phyloP scores from a whole-genome alignment of 2,329 filamentous ascomycete genomes.

The Ophiostoma montium region DNA sequence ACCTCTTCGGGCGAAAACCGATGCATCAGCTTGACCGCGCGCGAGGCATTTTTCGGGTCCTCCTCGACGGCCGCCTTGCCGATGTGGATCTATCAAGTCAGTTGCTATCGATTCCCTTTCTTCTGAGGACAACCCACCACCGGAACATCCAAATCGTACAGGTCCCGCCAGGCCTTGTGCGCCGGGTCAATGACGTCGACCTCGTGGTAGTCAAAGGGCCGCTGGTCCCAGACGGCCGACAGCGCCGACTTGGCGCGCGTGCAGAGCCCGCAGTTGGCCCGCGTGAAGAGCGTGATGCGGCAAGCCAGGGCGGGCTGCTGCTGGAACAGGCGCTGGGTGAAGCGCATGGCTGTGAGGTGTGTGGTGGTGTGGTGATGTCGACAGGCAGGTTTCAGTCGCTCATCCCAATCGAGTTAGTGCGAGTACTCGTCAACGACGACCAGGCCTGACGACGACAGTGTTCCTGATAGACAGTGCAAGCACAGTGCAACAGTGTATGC shows the following conservation, averaged over 20 bases:
- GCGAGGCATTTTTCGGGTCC: constrained; percentile 37
- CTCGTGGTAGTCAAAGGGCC: constrained; percentile 55
- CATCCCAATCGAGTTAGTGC: neutral
- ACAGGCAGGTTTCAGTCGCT: neutral
- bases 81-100: constrained; percentile 39
- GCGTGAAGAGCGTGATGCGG: constrained; percentile 63
- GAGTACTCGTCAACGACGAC: too few species aligned
- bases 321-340: constrained; percentile 34
- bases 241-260: constrained; percentile 53
- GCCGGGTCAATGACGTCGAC: constrained; percentile 53
- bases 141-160: constrained; percentile 73
- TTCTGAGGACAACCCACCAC: constrained; percentile 40
- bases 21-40: constrained; percentile 64
- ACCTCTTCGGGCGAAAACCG: constrained; percentile 56
- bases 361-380: neutral
- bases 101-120: neutral
- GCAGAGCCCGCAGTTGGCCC: constrained; percentile 58
- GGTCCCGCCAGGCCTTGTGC: constrained; percentile 49
- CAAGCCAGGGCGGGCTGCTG: constrained; percentile 25
- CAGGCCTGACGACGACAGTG: too few species aligned
- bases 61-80: constrained; percentile 42
- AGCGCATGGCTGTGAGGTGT: constrained; percentile 29
- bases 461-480: too few species aligned
- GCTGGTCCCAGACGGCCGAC: constrained; percentile 49
- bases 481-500: too few species aligned